These are phyloP conservation scores for Lenzites betulinus DNA, from an alignment of 768 basidiomycete species.

Conservation along the genomic window DNA sequence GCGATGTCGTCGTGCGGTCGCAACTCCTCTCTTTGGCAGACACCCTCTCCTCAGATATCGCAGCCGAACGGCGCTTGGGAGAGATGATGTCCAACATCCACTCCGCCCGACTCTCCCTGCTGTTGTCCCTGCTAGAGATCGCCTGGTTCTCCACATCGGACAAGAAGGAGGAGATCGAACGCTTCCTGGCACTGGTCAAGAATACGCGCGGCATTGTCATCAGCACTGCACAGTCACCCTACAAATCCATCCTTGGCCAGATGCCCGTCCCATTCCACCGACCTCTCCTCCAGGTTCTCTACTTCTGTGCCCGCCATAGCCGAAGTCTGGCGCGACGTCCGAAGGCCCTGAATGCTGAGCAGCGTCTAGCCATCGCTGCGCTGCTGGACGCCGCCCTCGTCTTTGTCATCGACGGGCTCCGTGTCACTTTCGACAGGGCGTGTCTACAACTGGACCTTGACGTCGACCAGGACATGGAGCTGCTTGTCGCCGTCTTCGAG, in stretches of 20 bases:
- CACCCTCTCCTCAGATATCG: slow-evolving; percentile 65
- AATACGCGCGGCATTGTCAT: slow-evolving; percentile 66
- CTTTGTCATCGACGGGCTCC: slow-evolving; percentile 67
- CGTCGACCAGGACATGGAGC: slow-evolving; percentile 78
- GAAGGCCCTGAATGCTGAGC: slow-evolving; percentile 58
- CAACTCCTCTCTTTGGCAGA: slow-evolving; percentile 59
- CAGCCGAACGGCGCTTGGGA: slow-evolving; percentile 69
- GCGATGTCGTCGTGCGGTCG: slow-evolving; percentile 56
- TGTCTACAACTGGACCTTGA: slow-evolving; percentile 57
- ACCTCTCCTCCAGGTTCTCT: slow-evolving; percentile 75
- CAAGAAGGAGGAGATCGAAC: slow-evolving; percentile 52
- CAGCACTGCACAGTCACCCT: slow-evolving; percentile 74
- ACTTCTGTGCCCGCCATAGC: slow-evolving; percentile 71
- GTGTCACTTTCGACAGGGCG: slow-evolving; percentile 66
- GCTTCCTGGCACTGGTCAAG: slow-evolving; percentile 61
- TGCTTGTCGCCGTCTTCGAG: slow-evolving; percentile 81
- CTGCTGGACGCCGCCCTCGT: slow-evolving; percentile 64
- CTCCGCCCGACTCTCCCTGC: slow-evolving; percentile 67
- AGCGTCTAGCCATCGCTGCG: slow-evolving; percentile 57
- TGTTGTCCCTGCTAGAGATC: slow-evolving; percentile 78
- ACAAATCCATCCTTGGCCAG: slow-evolving; percentile 68
- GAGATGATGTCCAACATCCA: slow-evolving; percentile 88
- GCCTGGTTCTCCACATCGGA: slow-evolving; percentile 71
- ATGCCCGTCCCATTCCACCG: slow-evolving; percentile 75
- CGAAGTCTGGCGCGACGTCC: slow-evolving; percentile 50